Conservation (phyloP, 1,284 basidiomycete genomes). For the Leccinum idahoense region DNA sequence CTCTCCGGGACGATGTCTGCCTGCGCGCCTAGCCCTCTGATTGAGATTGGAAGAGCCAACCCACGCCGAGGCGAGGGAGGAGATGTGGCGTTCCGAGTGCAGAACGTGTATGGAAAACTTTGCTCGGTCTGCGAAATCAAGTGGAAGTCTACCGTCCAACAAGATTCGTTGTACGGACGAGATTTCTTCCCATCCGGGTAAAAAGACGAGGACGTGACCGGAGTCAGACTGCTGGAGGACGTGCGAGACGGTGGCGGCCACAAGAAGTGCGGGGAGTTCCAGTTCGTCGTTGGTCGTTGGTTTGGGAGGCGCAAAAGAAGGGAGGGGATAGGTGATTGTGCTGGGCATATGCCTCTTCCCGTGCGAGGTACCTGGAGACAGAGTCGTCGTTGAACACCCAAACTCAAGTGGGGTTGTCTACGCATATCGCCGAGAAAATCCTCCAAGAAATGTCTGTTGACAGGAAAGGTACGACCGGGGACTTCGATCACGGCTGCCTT, state of each 20-base stretch:
- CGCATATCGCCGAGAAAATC: slow-evolving; percentile 64
- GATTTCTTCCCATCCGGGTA: slow-evolving; percentile 94
- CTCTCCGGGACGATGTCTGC: slow-evolving; percentile 87
- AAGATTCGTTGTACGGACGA: slow-evolving; percentile 72
- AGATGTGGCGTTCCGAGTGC: slow-evolving; percentile 87
- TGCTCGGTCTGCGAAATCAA: slow-evolving; percentile 56
- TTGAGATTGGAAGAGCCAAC: slow-evolving; percentile 91
- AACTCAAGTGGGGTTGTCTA: slow-evolving; percentile 31
- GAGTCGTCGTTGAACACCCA: slow-evolving; percentile 78
- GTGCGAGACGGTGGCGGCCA: slow-evolving; percentile 80
- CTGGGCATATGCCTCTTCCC: slow-evolving; percentile 57
- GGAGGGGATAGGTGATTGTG: slow-evolving; percentile 18
- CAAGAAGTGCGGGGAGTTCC: slow-evolving; percentile 79
- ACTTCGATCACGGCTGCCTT: slow-evolving; percentile 79
- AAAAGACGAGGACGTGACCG: slow-evolving; percentile 89
- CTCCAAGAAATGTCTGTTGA: slow-evolving; percentile 78
- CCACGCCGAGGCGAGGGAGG: slow-evolving; percentile 85
- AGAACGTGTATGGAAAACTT: slow-evolving; percentile 81
- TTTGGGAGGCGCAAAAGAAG: slow-evolving; percentile 17
- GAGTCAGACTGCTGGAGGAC: slow-evolving; percentile 73
- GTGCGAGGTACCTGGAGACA: slow-evolving; percentile 74
- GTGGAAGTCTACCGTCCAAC: slow-evolving; percentile 52
- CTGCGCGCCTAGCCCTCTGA: slow-evolving; percentile 91
- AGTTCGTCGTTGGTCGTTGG: slow-evolving; percentile 53
- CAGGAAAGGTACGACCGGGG: slow-evolving; percentile 92